Evolutionary conservation across 129 eudicot species (phyloP), one percentile per base, ranked within the genome.

Genomic region (Helichrysum umbraculigerum): DNA sequence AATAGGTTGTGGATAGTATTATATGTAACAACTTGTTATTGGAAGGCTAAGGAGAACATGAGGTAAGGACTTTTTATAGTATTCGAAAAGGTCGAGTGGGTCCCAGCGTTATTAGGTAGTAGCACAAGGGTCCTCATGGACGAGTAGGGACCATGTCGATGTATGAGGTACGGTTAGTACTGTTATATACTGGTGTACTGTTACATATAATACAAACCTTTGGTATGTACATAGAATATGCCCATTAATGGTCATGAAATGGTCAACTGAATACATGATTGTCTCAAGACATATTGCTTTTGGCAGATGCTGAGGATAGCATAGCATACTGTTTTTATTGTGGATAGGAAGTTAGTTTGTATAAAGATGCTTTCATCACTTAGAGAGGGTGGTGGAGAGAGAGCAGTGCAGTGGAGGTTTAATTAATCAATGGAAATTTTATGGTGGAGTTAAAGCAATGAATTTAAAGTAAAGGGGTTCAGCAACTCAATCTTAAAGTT

Each of bases 1-100:
- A 39, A 59, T 59, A 41, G 74, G 63, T 52, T 33, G 21, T 3
- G 70, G 41, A 33, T 64, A 51, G 51, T 51, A 28, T 25, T 72
- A 71, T 42, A 37, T 9, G 77, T 78, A 41, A 56, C 76, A 73
- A 44, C 62, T 68, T 80, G 80, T 71, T 85, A 61, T 34, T 82
- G 82, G 71, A 73, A 82, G 88, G 87, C 84, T 81, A 81, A 86
- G 76, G 89, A 79, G 78, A 83, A 81, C 71, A 74, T 81, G 79
- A 68, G 86, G 76, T 68, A 76, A 73, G 56, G 83, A 87, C 68
- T 59, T 87, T 87, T 82, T 93, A 93, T 93, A 90, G 97, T 87
- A 66, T 41, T 78, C 76, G 57, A 72, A 87, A 88, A 82, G 84
- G 78, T 78, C 75, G 8, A 20, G 65, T 21, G 88, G 92, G n/a